Evolutionary conservation across 2,329 filamentous ascomycete genomes (phyloP).

Genomic region (Cercospora canescens): DNA sequence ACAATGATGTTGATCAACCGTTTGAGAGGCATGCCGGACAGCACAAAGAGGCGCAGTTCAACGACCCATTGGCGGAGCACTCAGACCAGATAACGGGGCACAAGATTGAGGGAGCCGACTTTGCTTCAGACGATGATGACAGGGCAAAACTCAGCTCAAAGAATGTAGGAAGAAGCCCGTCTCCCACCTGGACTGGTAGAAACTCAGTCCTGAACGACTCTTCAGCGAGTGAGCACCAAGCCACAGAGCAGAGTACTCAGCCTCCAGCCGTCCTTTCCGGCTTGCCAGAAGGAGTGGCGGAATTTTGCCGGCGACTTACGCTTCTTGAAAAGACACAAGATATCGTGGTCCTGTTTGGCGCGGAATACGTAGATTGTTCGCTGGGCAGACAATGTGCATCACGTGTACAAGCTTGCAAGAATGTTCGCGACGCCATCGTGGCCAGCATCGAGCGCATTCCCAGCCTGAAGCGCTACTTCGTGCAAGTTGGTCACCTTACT

Average conservation of each 20-base stretch:
- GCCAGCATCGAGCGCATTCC: background rate
- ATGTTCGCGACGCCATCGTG: background rate
- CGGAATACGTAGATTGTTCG: background rate
- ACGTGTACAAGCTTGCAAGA: background rate
- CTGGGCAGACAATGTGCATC: background rate
- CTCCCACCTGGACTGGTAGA: background rate
- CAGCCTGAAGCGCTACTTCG: background rate
- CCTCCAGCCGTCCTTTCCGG: background rate
- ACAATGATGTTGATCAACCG: background rate
- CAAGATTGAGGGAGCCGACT: background rate
- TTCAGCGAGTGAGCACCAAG: background rate
- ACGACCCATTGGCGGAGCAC: background rate
- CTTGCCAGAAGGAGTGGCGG: background rate
- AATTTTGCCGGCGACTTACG: background rate
- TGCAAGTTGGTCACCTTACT: background rate
- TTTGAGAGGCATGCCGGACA: background rate
- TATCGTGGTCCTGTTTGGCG: background rate
- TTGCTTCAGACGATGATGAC: background rate
- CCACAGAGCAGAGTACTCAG: background rate
- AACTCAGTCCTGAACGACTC: background rate
- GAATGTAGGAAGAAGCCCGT: background rate
- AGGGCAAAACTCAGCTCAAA: background rate
- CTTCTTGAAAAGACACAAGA: background rate
- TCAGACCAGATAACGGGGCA: background rate
- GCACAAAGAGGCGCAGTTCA: background rate